Evolutionary conservation across 768 basidiomycete species (phyloP).

Genomic region (Lactarius psammicola): DNA sequence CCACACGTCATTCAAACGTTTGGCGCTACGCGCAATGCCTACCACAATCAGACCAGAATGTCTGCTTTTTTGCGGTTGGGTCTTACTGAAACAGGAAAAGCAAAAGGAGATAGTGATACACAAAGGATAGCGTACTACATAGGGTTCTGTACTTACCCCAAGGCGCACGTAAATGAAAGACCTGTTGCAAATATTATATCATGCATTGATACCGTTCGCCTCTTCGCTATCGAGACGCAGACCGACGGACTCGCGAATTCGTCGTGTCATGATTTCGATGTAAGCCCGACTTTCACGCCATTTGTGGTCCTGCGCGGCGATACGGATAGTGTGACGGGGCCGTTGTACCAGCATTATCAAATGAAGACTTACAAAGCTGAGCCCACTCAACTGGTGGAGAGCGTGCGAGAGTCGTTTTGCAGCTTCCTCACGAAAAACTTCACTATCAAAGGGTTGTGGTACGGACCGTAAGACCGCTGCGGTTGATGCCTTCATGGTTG

Average conservation of each 20-base stretch:
- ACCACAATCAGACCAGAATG: not conserved
- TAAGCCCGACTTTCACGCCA: conserved; percentile 68
- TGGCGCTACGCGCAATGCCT: not conserved
- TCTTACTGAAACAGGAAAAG: not conserved
- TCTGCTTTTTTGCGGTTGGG: not conserved
- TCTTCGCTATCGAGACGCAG: conserved; percentile 42
- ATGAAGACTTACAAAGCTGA: conserved; percentile 48
- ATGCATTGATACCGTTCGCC: conserved; percentile 22
- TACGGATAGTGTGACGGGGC: conserved; percentile 21
- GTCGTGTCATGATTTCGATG: conserved; percentile 70
- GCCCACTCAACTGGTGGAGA: conserved; percentile 50
- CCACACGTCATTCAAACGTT: not conserved
- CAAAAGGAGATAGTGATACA: not conserved
- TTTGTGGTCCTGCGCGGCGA: conserved; percentile 42
- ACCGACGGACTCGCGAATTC: conserved; percentile 64
- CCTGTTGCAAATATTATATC: conserved; percentile 7
- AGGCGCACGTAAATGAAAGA: no score
- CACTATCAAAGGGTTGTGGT: conserved; percentile 51
- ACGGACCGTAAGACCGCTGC: conserved; percentile 55
- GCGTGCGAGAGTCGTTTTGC: conserved; percentile 53
- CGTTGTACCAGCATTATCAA: conserved; percentile 13
- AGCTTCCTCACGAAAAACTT: conserved; percentile 56
- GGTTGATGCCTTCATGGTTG: conserved; percentile 44
- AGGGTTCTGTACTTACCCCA: not conserved
- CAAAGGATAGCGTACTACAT: not conserved